Conservation (phyloP, 768 basidiomycete species). For the Leccinellum luteum region DNA sequence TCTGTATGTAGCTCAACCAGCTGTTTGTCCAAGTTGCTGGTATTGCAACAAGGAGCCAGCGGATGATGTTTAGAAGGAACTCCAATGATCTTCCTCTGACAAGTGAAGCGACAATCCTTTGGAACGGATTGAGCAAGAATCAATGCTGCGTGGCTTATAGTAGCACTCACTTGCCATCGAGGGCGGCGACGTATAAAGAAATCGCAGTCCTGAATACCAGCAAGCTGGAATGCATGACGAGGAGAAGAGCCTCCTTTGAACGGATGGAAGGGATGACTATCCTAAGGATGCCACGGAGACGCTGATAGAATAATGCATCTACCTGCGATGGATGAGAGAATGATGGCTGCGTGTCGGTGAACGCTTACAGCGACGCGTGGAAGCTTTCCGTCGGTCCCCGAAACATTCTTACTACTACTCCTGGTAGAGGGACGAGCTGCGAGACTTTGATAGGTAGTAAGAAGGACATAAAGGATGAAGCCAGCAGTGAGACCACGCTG, state of each 20-base stretch:
- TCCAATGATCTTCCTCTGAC: constrained; percentile 78
- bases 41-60: constrained; percentile 90
- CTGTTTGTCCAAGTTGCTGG: constrained; percentile 93
- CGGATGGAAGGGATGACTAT: constrained; percentile 87
- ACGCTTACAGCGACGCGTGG: constrained; percentile 66
- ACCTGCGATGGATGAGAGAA: constrained; percentile 45
- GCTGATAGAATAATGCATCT: constrained; percentile 88
- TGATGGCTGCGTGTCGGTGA: background rate
- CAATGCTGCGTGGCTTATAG: background rate
- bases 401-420: constrained; percentile 3
- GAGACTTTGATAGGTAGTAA: constrained; percentile 58
- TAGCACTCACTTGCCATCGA: constrained; percentile 79
- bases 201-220: constrained; percentile 88
- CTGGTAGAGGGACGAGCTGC: constrained; percentile 39
- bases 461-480: constrained; percentile 71
- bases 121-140: background rate
- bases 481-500: constrained; percentile 67
- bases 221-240: constrained; percentile 85
- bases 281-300: constrained; percentile 70
- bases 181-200: constrained; percentile 88
- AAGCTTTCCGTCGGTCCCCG: constrained; percentile 39
- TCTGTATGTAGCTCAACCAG: constrained; percentile 92
- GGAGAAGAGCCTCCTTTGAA: constrained; percentile 84
- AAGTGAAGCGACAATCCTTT: constrained; percentile 90
- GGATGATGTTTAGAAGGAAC: constrained; percentile 82